These are phyloP conservation scores for Leersia perrieri DNA, from an alignment of 176 grass and related monocot genomes.

Conservation along the genomic window DNA sequence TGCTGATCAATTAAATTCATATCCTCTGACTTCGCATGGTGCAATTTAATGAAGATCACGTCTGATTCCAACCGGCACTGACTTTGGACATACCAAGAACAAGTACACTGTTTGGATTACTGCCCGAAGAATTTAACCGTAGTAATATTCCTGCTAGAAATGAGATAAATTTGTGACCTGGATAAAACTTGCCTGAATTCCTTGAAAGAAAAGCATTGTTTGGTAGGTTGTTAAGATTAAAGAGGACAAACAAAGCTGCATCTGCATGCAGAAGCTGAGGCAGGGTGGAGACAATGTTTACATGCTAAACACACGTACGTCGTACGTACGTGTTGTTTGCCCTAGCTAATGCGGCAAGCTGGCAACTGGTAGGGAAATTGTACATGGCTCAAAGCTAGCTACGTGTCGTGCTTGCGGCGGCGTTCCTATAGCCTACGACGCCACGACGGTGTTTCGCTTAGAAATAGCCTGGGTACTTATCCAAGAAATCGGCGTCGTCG, in stretches of 20 bases:
- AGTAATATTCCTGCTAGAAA: not conserved
- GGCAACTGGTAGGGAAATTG: not conserved
- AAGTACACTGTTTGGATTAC: not conserved
- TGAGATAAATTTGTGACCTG: not conserved
- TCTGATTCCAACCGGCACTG: not conserved
- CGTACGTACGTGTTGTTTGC: not conserved
- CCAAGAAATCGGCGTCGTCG: constrained; percentile 34
- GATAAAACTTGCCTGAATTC: not conserved
- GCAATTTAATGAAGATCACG: not conserved
- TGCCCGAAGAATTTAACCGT: not conserved
- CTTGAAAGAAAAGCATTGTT: not conserved
- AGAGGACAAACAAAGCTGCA: not conserved
- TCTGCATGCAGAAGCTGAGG: not conserved
- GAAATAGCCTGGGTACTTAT: constrained; percentile 33
- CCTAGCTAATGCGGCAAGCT: not conserved
- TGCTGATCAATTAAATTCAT: not conserved
- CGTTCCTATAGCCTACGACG: not conserved
- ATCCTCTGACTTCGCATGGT: not conserved
- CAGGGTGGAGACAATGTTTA: not conserved
- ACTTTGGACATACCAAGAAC: not conserved
- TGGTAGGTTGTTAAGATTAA: not conserved
- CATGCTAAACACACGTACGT: not conserved
- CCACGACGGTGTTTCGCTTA: not conserved
- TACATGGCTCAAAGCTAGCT: not conserved
- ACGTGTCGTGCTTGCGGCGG: not conserved